Base-by-base conservation (phyloP, 805 yeast species). In the Monosporozyma yasuniensis region DNA sequence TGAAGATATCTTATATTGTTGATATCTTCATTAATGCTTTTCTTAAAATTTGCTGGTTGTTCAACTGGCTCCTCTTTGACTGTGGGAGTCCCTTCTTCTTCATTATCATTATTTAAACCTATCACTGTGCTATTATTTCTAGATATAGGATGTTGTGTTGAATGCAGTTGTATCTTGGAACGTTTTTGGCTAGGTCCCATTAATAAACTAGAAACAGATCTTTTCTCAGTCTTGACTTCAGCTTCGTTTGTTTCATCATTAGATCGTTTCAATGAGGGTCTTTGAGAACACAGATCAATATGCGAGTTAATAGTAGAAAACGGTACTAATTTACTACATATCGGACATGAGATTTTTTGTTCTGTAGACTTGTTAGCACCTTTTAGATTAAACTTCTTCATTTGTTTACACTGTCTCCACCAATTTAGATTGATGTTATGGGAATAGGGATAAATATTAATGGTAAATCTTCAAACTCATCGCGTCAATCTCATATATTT, bases 271-370 rank as follows among this genome's bases (percentile, higher is more conserved):
- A 18, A 14, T 10, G 23, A n/a, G 9, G 27, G n/a, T 39, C 35
- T 51, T 6, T 47, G 35, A 12, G 65, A 48, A 44, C 68, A 64
- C 8, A 39, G 47, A 51, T 66, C 69, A 39, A 66, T 46, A 59
- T 66, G 70, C 8, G 50, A 46, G 48, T 65, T 66, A 25, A 66
- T 63, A 11, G 47, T 42, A 4, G 55, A 49, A 42, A 58, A 64
- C 5, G 56, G 44, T n/a, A 65, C 58, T 39, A 55, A 56, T 43
- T 53, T 54, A 22, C 53, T 52, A 45, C 70, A 66, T 21, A 65
- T 50, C 4, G 70, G 70, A 42, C 70, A 66, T 27, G 61, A 50
- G 14, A 65, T 61, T 22, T 64, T 61, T 28, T 57, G 65, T 9
- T 52, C 52, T 3, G 19, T 30, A 16, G n/a, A n/a, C 6, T 25